Evolutionary conservation across 2,329 filamentous ascomycete species (phyloP).

Genomic region (Aspergillus puulaauensis): DNA sequence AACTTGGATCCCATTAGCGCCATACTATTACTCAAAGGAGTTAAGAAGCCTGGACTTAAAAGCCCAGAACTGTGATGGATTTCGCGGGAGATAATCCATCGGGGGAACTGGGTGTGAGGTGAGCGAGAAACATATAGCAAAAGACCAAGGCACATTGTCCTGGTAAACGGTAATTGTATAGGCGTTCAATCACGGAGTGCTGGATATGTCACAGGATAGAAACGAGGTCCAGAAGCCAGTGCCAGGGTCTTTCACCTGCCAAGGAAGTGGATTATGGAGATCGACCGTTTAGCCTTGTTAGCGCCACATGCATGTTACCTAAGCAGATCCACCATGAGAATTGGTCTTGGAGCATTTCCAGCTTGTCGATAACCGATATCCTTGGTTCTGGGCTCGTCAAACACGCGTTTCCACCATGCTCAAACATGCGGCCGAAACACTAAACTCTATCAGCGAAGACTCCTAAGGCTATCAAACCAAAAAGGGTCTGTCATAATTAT

Average conservation of each 20-base stretch:
- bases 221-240: background rate
- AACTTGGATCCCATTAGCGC: slow-evolving; percentile 5
- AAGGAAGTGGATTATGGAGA: slow-evolving; percentile 6
- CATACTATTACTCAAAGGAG: slow-evolving; percentile 5
- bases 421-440: background rate
- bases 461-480: no score
- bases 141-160: no score
- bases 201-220: no score
- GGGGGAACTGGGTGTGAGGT: no score
- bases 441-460: background rate
- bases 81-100: no score
- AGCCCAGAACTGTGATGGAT: no score
- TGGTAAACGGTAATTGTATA: no score
- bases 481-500: no score
- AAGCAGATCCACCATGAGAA: background rate
- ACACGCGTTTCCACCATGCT: background rate
- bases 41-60: background rate
- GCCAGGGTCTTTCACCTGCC: slow-evolving; percentile 9
- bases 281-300: slow-evolving; percentile 15
- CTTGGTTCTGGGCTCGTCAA: background rate
- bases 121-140: no score
- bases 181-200: no score
- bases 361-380: background rate
- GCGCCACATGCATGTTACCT: background rate
- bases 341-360: background rate